phyloP scores from a whole-genome alignment of 176 grass and related monocot species.

The Carex cristatella region DNA sequence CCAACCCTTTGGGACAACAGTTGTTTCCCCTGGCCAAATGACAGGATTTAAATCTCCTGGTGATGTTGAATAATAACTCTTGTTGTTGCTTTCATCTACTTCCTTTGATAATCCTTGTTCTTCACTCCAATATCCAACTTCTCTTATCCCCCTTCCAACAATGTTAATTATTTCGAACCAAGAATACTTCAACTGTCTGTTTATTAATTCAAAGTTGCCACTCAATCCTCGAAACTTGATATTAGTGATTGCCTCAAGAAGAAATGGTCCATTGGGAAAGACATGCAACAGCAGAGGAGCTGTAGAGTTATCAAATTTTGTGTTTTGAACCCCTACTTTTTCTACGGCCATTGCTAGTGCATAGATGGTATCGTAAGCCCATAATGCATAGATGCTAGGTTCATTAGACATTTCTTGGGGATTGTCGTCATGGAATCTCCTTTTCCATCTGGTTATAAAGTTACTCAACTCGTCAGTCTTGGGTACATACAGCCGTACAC shows the following conservation, averaged over 20 bases:
- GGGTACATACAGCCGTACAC: slow-evolving; percentile 34
- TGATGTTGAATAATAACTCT: neutral
- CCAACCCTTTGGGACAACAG: slow-evolving; percentile 27
- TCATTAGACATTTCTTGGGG: slow-evolving; percentile 17
- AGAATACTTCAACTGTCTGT: slow-evolving; percentile 33
- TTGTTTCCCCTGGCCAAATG: slow-evolving; percentile 34
- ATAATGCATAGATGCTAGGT: slow-evolving; percentile 29
- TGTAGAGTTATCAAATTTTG: slow-evolving; percentile 18
- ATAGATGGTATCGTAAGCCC: slow-evolving; percentile 54
- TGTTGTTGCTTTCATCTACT: neutral
- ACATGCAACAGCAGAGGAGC: neutral
- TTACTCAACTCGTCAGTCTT: slow-evolving; percentile 24
- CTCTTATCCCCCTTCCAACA: slow-evolving; percentile 14
- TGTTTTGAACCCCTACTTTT: slow-evolving; percentile 16
- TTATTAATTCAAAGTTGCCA: slow-evolving; percentile 39
- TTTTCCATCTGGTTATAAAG: slow-evolving; percentile 43
- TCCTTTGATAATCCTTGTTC: slow-evolving; percentile 17
- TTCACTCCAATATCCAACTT: slow-evolving; percentile 37
- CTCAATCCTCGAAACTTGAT: slow-evolving; percentile 42
- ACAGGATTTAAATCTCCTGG: slow-evolving; percentile 9
- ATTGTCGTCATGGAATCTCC: slow-evolving; percentile 34
- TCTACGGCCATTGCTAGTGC: slow-evolving; percentile 35
- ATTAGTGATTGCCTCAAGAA: slow-evolving; percentile 31
- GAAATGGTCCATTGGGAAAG: slow-evolving; percentile 35
- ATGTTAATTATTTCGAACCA: slow-evolving; percentile 51